Evolutionary conservation across 164 flowering plant species (phyloP).

Genomic region (Annona cherimola): DNA sequence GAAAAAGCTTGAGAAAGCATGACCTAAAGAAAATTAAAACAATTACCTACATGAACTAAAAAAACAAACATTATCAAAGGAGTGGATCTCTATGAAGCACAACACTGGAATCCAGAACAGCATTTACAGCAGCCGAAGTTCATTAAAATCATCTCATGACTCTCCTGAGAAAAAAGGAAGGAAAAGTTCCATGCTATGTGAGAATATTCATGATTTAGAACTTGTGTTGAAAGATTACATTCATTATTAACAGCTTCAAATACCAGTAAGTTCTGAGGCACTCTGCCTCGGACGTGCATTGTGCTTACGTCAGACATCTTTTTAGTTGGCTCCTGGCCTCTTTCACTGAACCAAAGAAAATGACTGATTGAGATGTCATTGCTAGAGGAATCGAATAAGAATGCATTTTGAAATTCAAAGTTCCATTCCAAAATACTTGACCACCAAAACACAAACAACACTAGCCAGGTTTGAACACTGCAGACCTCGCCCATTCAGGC

Average conservation of each 20-base stretch:
- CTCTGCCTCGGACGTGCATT: slow-evolving; percentile 60
- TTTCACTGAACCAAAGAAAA: slow-evolving; percentile 44
- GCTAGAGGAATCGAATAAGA: neutral
- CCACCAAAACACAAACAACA: too few relatives aligned
- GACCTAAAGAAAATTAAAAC: slow-evolving; percentile 36
- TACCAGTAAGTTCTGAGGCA: slow-evolving; percentile 65
- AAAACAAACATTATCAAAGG: neutral
- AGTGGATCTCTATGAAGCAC: neutral
- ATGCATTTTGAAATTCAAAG: too few relatives aligned
- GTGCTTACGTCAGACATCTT: slow-evolving; percentile 81
- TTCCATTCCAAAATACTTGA: too few relatives aligned
- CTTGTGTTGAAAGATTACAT: neutral
- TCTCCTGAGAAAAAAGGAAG: slow-evolving; percentile 36
- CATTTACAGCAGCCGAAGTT: slow-evolving; percentile 78
- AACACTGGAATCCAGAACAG: slow-evolving; percentile 53
- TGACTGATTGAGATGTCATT: slow-evolving; percentile 13
- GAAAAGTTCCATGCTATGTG: neutral
- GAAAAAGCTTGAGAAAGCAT: slow-evolving; percentile 49
- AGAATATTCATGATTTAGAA: neutral
- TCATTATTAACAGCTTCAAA: neutral
- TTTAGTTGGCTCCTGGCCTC: slow-evolving; percentile 74
- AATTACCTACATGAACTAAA: neutral
- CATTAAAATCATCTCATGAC: slow-evolving; percentile 73
- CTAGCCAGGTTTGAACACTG: too few relatives aligned
- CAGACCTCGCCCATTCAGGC: too few relatives aligned